Conservation (phyloP, 202 grass and related monocot genomes). For the Brachypodium distachyon region DNA sequence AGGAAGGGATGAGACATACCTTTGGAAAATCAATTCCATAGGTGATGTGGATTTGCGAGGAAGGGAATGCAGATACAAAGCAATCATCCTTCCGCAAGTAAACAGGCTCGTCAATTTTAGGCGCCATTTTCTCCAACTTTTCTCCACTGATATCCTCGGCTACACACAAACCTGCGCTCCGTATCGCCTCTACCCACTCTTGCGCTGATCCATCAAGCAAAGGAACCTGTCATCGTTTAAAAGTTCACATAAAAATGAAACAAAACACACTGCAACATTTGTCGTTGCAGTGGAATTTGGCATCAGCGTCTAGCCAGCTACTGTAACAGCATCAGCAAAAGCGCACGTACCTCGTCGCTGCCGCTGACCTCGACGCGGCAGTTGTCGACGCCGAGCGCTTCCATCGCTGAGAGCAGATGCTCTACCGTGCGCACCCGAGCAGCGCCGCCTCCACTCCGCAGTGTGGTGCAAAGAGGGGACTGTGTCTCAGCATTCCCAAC, state of each 20-base stretch:
- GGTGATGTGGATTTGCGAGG: slow-evolving; percentile 44
- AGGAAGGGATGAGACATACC: slow-evolving; percentile 20
- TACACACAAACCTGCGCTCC: slow-evolving; percentile 30
- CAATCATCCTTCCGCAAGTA: slow-evolving; percentile 49
- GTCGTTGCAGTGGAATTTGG: background rate
- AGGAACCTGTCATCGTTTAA: slow-evolving; percentile 65
- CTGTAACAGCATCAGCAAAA: background rate
- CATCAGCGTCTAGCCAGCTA: background rate
- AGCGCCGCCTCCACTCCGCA: slow-evolving; percentile 20
- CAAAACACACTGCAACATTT: background rate
- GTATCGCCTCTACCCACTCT: slow-evolving; percentile 73
- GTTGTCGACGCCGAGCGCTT: slow-evolving; percentile 82
- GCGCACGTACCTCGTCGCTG: slow-evolving; percentile 56
- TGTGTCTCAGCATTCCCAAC: slow-evolving; percentile 39
- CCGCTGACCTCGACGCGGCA: slow-evolving; percentile 64
- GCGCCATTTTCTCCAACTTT: slow-evolving; percentile 52
- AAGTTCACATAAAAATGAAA: slow-evolving; percentile 22
- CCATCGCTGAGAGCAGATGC: slow-evolving; percentile 79
- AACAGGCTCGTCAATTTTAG: slow-evolving; percentile 52
- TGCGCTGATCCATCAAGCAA: slow-evolving; percentile 95
- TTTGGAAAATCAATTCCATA: slow-evolving; percentile 80
- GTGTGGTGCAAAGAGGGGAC: slow-evolving; percentile 69
- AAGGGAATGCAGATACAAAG: slow-evolving; percentile 82
- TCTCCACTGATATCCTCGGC: slow-evolving; percentile 41
- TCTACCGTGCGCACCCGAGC: slow-evolving; percentile 60